phyloP scores from a whole-genome alignment of 441 rosid species.

The Populus tomentosa region DNA sequence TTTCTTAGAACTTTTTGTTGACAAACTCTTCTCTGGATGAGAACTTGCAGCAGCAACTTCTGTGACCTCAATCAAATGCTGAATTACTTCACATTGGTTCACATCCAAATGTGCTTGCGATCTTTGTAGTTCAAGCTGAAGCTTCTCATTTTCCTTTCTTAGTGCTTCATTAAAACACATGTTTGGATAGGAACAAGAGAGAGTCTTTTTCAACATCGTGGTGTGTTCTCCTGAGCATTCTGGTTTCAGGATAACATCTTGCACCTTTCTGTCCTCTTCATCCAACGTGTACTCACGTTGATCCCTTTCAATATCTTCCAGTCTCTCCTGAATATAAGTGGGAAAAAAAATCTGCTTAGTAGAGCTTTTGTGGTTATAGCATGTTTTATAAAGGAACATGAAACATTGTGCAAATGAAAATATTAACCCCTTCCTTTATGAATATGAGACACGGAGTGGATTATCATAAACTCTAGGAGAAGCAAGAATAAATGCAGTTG shows the following conservation, averaged over 20 bases:
- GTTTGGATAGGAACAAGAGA: slow-evolving; percentile 85
- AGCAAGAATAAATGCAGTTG: not conserved
- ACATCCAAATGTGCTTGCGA: slow-evolving; percentile 70
- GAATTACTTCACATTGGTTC: slow-evolving; percentile 71
- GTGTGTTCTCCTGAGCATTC: slow-evolving; percentile 60
- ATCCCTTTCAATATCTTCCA: slow-evolving; percentile 77
- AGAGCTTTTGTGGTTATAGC: not conserved
- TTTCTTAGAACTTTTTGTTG: slow-evolving; percentile 47
- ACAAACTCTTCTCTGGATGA: slow-evolving; percentile 38
- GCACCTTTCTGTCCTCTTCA: slow-evolving; percentile 81
- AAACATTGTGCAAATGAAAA: not conserved
- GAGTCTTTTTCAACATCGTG: slow-evolving; percentile 58
- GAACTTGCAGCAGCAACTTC: slow-evolving; percentile 50
- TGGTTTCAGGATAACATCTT: slow-evolving; percentile 66
- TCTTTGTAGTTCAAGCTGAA: slow-evolving; percentile 64
- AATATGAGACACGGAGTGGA: not conserved
- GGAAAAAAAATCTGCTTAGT: not conserved
- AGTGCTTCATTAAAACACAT: slow-evolving; percentile 73
- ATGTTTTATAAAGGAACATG: not conserved
- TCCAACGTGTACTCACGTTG: slow-evolving; percentile 86
- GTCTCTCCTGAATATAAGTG: slow-evolving; percentile 55
- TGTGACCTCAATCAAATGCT: slow-evolving; percentile 71
- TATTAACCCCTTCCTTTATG: not conserved
- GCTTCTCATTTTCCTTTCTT: slow-evolving; percentile 61
- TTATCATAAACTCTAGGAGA: not conserved